Percentiles rank a stretch among this genome's conserved stretches.
These are phyloP conservation scores for Candida sanyaensis DNA, from an alignment of 1,139 yeast species.

Conservation along the genomic window DNA sequence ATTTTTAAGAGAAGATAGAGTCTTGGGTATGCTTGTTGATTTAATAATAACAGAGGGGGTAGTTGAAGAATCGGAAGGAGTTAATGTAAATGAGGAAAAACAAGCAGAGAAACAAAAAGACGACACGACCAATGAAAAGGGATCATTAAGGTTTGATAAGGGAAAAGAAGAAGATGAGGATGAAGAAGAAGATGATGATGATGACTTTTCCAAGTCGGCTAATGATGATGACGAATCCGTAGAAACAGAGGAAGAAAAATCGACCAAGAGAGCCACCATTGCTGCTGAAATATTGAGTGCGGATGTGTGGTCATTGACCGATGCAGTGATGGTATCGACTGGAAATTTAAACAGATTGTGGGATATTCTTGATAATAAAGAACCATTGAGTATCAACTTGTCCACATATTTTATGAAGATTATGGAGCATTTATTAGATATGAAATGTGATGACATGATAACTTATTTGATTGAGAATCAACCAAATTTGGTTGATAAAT, in stretches of 20 bases:
- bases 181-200: slow-evolving; percentile 13
- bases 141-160: slow-evolving; percentile 29
- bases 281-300: slow-evolving; percentile 91
- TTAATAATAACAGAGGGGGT: slow-evolving; percentile 57
- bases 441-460: slow-evolving; percentile 84
- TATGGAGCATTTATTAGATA: slow-evolving; percentile 88
- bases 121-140: slow-evolving; percentile 10
- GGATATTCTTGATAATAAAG: slow-evolving; percentile 63
- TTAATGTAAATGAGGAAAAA: background rate
- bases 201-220: slow-evolving; percentile 17
- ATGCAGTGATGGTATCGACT: slow-evolving; percentile 80
- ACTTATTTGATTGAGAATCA: slow-evolving; percentile 65
- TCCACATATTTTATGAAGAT: slow-evolving; percentile 93
- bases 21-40: slow-evolving; percentile 65
- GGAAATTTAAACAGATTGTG: slow-evolving; percentile 70
- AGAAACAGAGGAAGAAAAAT: slow-evolving; percentile 52
- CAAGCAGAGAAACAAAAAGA: slow-evolving; percentile 8
- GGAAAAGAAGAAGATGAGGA: slow-evolving; percentile 20
- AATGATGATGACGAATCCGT: slow-evolving; percentile 27
- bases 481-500: slow-evolving; percentile 63
- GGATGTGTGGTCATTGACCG: slow-evolving; percentile 94
- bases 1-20: slow-evolving; percentile 73
- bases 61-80: slow-evolving; percentile 6
- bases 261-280: slow-evolving; percentile 73
- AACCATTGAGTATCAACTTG: slow-evolving; percentile 68